Base-by-base conservation (phyloP, 2,329 filamentous ascomycete genomes). In the Pseudocercospora macadamiae region DNA sequence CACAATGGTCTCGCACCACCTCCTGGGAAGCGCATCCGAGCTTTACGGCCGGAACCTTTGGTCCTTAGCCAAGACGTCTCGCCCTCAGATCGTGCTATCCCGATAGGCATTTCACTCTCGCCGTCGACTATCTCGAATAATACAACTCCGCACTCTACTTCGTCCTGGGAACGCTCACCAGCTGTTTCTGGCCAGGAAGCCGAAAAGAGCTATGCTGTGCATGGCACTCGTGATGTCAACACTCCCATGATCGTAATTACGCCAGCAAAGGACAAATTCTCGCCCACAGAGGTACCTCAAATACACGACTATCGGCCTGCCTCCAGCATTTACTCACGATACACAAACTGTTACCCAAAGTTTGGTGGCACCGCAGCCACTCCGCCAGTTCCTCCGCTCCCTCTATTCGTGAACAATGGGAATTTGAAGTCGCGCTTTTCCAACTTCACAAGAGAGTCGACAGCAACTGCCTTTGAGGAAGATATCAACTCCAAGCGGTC, bases 41-140 rank as follows among this genome's bases (percentile, higher is more conserved):
- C 66, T 3, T 52, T 71, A 42, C 60, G 68, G 30, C 65, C 69
- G 21, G 70, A 67, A 23, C 69, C 57, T 8, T 56, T 72, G 45
- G 59, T 68, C 19, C 63, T 73, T 21, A 68, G 71, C 30, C 57
- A 63, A 14, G 84, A 86, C 61, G 78, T 90, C 3, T 90, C 88
- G 12, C 88, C 89, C 0, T 83, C 82, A 58, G 86, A 89, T 66
- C 80, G 85, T n/a, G 86, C 86, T 1, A 91, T 91, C 59, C 82
- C 89, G 39, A 91, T 91, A 64, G 88, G 88, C 10, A 85, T 91
- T 51, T 82, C 84, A 12, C 77, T 91, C 45, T 83, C 88, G 2
- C 82, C 84, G 12, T 81, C 83, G 45, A 65, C 75, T 72, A 37
- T 82, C 74, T 67, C 78, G 76, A 66, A 75, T 68, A 68, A 51